Base-by-base conservation (phyloP, 345 rosid species). In the Gossypium herbaceum region DNA sequence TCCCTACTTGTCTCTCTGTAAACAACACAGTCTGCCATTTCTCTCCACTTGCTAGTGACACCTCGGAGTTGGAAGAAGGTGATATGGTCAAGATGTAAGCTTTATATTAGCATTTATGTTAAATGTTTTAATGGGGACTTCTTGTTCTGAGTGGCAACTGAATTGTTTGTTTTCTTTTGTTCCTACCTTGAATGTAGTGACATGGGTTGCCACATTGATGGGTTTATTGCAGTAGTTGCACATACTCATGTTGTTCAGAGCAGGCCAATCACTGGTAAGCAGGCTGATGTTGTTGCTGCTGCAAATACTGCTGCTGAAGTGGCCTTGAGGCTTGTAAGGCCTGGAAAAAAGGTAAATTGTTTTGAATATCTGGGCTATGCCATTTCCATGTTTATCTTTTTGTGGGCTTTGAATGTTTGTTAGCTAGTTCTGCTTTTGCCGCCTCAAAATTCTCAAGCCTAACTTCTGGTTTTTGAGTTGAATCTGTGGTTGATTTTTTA, bases 301-400 rank as follows among this genome's bases (percentile, higher is more conserved):
- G 97, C 92, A 1, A 91, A 91, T 69, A 91, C 98, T 16, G 98
- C 98, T 10, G 97, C 97, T 75, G 98, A 95, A 86, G 98, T 93
- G 83, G 97, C 98, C 72, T 78, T 96, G 83, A 92, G 97, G 87
- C 97, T 96, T 51, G 97, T 90, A 10, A 89, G 94, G 79, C 99
- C 99, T 1, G 97, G 97, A 39, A 93, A 89, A 82, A 93, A 89
- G 89, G 97, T 96, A 83, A 34, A 68, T 59, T 76, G 51, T 12
- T 48, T 41, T 73, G 25, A 62, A 27, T 27, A 19, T 43, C 39
- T n/a, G 11, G 41, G 47, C 50, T 58, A 16, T 56, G 60, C 41
- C 41, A 5, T 34, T 34, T 34, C 41, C 41, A 34, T 34, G 41
- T 34, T 34, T 34, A 34, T 34, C 41, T 34, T 5, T 22, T 41